phyloP scores from a whole-genome alignment of 176 grass and related monocot genomes.

The Echinochloa phyllopogon region DNA sequence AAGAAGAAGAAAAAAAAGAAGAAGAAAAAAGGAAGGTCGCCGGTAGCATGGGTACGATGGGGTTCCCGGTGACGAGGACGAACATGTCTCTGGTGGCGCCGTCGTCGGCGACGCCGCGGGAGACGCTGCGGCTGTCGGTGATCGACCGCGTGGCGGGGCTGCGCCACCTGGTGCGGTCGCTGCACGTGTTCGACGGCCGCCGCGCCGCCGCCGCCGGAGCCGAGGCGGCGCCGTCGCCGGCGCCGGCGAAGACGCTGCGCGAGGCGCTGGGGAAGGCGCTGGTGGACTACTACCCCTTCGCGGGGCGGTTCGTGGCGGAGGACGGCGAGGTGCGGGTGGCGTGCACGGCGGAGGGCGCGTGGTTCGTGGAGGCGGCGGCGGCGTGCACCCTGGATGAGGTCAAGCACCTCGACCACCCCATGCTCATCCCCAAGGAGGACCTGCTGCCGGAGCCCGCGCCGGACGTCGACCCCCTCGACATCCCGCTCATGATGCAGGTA shows the following conservation, averaged over 20 bases:
- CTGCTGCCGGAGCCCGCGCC: slow-evolving; percentile 59
- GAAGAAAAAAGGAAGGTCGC: neutral
- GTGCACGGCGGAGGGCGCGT: slow-evolving; percentile 77
- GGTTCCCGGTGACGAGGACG: slow-evolving; percentile 62
- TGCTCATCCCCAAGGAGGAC: slow-evolving; percentile 71
- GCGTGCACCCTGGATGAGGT: slow-evolving; percentile 69
- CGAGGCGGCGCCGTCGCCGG: neutral
- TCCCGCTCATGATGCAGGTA: slow-evolving; percentile 90
- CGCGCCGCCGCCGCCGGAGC: neutral
- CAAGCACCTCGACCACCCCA: slow-evolving; percentile 71
- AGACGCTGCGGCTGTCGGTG: slow-evolving; percentile 66
- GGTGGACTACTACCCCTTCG: slow-evolving; percentile 78
- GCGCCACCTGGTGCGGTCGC: slow-evolving; percentile 75
- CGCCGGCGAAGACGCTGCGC: slow-evolving; percentile 46
- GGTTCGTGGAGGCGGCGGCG: slow-evolving; percentile 73
- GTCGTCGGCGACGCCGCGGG: slow-evolving; percentile 48
- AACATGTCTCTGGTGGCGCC: slow-evolving; percentile 54
- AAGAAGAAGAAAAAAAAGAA: too few species aligned
- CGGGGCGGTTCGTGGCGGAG: slow-evolving; percentile 65
- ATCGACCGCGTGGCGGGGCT: slow-evolving; percentile 82
- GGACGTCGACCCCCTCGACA: slow-evolving; percentile 49
- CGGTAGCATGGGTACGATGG: slow-evolving; percentile 34
- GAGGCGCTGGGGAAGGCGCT: slow-evolving; percentile 66
- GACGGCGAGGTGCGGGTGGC: slow-evolving; percentile 48
- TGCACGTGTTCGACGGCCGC: slow-evolving; percentile 54